Base-by-base conservation (phyloP, 129 eudicot genomes). In the Solidago caesia region DNA sequence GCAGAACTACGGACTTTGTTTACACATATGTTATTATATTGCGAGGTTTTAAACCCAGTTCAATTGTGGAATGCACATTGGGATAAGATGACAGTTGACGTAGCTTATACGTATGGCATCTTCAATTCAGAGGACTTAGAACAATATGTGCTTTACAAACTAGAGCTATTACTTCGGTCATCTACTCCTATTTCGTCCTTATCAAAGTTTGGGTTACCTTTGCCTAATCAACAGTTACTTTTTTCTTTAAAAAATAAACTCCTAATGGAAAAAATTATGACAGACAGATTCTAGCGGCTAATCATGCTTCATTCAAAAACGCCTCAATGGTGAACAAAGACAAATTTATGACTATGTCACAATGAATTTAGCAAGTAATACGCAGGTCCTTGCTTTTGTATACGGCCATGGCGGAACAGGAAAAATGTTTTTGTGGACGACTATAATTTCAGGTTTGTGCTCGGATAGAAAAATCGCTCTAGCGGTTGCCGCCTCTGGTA, bases 241-340 rank as follows among this genome's bases (percentile, higher is more conserved):
- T 8, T 26, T 12, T 21, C 6, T 4, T 6, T 64, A 21, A 41
- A 41, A 8, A 64, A 64, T 13, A 64, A 48, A 64, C 27, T 61
- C 5, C 15, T 61, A 5, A 26, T 61, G 66, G 66, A 60, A 29
- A 5, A 64, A 64, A 64, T 64, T 64, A 64, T 64, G 9, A 64
- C 15, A 63, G 48, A 9, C 4, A 4, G 3, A 4, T 4, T 4
- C 47, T 64, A 12, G 68, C 68, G 33, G 4, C 5, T 6, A 21
- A 64, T 6, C 68, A 64, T 41, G 47, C 4, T 5, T 25, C 33
- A 1, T 14, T 41, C 11, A 4, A 5, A 4, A 13, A 21, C 41
- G 5, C 25, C 51, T 42, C 7, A 64, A 64, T 64, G 2, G 2
- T 0, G 0, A 14, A 8, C 29, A 64, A n/a, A 14, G 6, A 0